These are phyloP conservation scores for Calonectria pauciramosa DNA, from an alignment of 2,329 filamentous ascomycete genomes.

Conservation along the genomic window DNA sequence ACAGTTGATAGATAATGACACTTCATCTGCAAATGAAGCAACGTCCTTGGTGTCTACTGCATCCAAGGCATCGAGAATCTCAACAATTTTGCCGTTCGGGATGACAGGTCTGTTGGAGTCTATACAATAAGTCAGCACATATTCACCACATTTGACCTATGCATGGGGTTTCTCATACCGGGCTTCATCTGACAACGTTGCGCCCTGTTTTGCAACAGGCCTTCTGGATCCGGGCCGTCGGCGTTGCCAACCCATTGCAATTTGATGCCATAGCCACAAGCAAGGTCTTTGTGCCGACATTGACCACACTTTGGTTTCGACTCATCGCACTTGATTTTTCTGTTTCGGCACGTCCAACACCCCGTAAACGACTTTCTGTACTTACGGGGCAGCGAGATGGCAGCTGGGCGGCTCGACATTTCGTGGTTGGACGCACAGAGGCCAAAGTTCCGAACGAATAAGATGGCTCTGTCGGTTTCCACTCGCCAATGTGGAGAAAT, in stretches of 20 bases:
- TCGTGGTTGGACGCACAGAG: too few species aligned
- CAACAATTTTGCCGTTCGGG: neutral
- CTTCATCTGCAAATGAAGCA: neutral
- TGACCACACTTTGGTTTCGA: neutral
- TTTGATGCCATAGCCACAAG: neutral
- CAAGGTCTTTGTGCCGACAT: neutral
- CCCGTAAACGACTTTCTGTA: constrained; percentile 9
- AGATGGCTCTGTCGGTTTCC: neutral
- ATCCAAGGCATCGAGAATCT: neutral
- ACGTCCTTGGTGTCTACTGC: neutral
- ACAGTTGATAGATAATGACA: neutral
- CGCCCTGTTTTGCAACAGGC: neutral
- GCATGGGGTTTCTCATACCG: neutral
- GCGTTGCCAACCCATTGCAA: neutral
- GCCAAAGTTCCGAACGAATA: neutral
- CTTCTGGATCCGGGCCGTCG: neutral
- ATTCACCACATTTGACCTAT: neutral
- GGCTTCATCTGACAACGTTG: neutral
- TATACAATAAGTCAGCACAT: neutral
- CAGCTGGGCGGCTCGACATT: neutral
- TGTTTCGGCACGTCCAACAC: constrained; percentile 1
- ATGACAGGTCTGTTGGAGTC: neutral
- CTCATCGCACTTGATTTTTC: constrained; percentile 1
- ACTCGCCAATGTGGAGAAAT: neutral
- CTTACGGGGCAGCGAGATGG: neutral